Evolutionary conservation across 1,284 basidiomycete genomes (phyloP).

Genomic region (Ustilago xerochloae): DNA sequence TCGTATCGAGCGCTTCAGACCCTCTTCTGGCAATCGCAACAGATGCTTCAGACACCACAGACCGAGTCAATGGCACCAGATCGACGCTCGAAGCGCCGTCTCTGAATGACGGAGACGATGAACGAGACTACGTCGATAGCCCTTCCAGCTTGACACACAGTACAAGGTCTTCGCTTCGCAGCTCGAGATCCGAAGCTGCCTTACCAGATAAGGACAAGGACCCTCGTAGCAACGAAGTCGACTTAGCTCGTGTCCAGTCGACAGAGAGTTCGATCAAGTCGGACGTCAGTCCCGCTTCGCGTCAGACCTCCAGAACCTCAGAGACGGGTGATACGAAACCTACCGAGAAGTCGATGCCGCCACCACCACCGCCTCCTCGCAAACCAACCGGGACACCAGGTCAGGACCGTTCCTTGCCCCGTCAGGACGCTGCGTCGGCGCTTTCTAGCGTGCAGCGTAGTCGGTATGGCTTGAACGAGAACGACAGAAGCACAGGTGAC

Average conservation of each 20-base stretch:
- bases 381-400: constrained; percentile 3
- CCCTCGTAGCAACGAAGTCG: not conserved
- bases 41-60: not conserved
- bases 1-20: constrained; percentile 42
- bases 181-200: constrained; percentile 22
- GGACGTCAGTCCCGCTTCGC: not conserved
- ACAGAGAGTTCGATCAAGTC: not conserved
- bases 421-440: constrained; percentile 33
- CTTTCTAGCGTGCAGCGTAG: constrained; percentile 38
- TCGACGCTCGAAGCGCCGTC: constrained; percentile 6
- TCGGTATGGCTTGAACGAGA: constrained; percentile 39
- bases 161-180: constrained; percentile 24
- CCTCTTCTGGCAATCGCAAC: constrained; percentile 9
- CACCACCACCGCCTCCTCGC: constrained; percentile 36
- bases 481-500: constrained; percentile 9
- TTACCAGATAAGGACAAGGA: not conserved
- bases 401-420: constrained; percentile 6
- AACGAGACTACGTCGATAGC: constrained; percentile 31
- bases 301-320: constrained; percentile 1
- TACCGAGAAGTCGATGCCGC: constrained; percentile 7
- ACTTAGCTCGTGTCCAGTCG: not conserved
- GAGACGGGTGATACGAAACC: not conserved
- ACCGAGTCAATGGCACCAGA: not conserved
- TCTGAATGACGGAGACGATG: constrained; percentile 4
- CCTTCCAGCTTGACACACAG: constrained; percentile 35